Evolutionary conservation across 1,284 basidiomycete genomes (phyloP), one percentile per base, ranked within the genome.

Genomic region (Cystobasidium pallidum): DNA sequence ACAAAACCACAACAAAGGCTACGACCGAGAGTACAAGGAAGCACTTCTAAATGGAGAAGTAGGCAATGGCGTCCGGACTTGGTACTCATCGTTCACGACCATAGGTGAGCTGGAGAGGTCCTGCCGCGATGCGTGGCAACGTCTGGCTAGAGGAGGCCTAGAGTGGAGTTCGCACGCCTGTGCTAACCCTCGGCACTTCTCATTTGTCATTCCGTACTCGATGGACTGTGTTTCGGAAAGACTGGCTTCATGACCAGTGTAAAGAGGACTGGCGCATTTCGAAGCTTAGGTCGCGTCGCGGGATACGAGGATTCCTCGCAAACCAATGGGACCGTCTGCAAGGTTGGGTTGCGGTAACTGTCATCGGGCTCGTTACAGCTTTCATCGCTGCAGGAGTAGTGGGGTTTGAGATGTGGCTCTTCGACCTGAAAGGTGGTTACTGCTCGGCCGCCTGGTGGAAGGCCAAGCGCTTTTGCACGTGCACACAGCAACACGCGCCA

Each of bases 361-460:
- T 95, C 62, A 80, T 84, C 36, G 92, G 92, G 0, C 86, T 94
- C 79, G 79, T 92, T 36, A 91, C 91, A 6, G 92, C 94, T 2
- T 73, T 93, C 61, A 84, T 91, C 43, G 95, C 95, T 0, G 97
- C 92, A 80, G 81, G 90, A 65, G 91, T 99, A 76, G 88, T 95
- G 47, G 88, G 91, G 34, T 85, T 86, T 70, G 95, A 99, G 79
- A 90, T 92, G 80, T 89, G 88, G 84, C 83, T 98, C n/a, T 98
- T 97, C 78, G 92, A 96, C 80, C 80, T 90, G 75, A 98, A 98
- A 81, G 91, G 93, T 68, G 95, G 95, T 0, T 92, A 91, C 80
- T 98, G 94, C 81, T 78, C 79, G 1, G 80, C 81, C 0, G 84
- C 84, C 1, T 91, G 89, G 88, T 89, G 86, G 81, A 88, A 86